Conservation (phyloP, 2,329 filamentous ascomycete species). For the Mycosphaerella sp. region DNA sequence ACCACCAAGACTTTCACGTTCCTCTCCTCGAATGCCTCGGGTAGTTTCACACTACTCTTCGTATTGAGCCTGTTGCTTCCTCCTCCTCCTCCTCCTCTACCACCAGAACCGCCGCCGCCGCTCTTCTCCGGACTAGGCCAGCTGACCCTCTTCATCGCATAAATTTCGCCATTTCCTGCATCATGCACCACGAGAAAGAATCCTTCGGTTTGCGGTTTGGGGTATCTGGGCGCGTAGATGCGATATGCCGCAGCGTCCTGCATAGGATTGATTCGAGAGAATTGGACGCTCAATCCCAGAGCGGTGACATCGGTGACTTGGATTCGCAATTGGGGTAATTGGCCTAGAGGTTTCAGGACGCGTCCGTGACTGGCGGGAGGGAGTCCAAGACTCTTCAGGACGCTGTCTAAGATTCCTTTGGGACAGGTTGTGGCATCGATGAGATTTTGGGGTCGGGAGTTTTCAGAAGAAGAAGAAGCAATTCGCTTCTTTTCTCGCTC, state of each 20-base stretch:
- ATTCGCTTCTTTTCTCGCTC: slow-evolving; percentile 40
- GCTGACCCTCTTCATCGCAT: slow-evolving; percentile 78
- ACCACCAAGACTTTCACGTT: slow-evolving; percentile 68
- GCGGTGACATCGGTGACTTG: slow-evolving; percentile 56
- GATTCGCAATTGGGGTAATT: slow-evolving; percentile 64
- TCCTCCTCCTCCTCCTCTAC: too few relatives aligned
- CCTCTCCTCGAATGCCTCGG: slow-evolving; percentile 47
- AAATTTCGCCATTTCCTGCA: slow-evolving; percentile 61
- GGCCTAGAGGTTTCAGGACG: slow-evolving; percentile 55
- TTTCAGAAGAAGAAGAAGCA: slow-evolving; percentile 28
- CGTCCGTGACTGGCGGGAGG: slow-evolving; percentile 40
- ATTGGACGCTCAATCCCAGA: slow-evolving; percentile 54
- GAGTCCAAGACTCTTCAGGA: slow-evolving; percentile 49
- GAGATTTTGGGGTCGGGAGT: slow-evolving; percentile 31
- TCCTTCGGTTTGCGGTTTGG: slow-evolving; percentile 89
- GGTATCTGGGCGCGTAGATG: slow-evolving; percentile 82
- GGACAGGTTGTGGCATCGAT: slow-evolving; percentile 37
- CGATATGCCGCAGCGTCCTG: slow-evolving; percentile 57
- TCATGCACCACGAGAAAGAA: slow-evolving; percentile 80
- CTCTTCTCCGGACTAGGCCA: slow-evolving; percentile 51
- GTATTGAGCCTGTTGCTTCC: slow-evolving; percentile 39
- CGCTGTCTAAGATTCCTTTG: slow-evolving; percentile 27
- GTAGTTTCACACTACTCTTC: slow-evolving; percentile 55
- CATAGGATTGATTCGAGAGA: slow-evolving; percentile 62
- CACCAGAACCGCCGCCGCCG: slow-evolving; percentile 20